Percentiles rank a stretch among this genome's conserved stretches.
Conservation (phyloP, 306 rosid species). For the Trifolium pratense region DNA sequence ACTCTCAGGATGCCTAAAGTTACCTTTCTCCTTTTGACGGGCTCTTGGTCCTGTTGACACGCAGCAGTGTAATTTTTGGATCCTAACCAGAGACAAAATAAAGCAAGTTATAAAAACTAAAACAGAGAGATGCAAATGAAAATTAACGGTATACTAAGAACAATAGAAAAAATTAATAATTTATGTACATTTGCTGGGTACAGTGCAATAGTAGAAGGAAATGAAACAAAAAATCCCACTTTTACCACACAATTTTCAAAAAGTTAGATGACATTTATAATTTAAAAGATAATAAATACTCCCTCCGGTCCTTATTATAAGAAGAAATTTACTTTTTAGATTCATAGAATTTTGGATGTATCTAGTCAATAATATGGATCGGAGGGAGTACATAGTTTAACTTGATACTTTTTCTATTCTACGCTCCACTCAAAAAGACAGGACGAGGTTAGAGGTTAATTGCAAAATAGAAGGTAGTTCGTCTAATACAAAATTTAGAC, state of each 20-base stretch:
- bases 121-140: conserved; percentile 4
- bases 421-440: conserved; percentile 15
- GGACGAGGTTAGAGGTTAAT: not conserved
- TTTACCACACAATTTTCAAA: conserved; percentile 15
- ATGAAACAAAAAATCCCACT: conserved; percentile 8
- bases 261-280: conserved; percentile 3
- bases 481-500: not conserved
- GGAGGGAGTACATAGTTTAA: not conserved
- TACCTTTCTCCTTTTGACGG: conserved; percentile 73
- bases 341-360: no score
- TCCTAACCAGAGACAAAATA: conserved; percentile 44
- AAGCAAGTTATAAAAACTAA: not conserved
- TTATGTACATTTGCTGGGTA: conserved; percentile 2
- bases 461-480: conserved; percentile 1
- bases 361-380: no score
- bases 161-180: not conserved
- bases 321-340: no score
- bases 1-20: conserved; percentile 2
- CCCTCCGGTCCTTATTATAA: no score
- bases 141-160: not conserved
- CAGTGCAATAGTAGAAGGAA: not conserved
- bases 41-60: conserved; percentile 57
- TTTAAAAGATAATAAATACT: conserved; percentile 7
- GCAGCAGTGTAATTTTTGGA: conserved; percentile 44
- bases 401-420: not conserved